Evolutionary conservation across 2,329 filamentous ascomycete species (phyloP).

Genomic region (Pestalotiopsis sp.): DNA sequence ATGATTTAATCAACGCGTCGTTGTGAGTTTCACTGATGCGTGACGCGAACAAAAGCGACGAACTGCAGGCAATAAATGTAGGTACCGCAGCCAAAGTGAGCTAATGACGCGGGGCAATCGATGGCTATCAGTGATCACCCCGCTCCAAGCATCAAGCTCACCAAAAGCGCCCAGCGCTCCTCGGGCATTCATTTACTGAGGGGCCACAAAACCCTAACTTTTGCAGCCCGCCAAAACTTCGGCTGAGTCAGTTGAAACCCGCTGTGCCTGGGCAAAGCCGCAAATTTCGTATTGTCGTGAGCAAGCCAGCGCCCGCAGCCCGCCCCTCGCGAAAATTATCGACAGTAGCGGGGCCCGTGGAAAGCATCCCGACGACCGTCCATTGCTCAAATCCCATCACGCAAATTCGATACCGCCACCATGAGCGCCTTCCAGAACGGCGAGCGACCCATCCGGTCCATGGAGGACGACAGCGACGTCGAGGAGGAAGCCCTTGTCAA

Average conservation of each 20-base stretch:
- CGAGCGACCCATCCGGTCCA: slow-evolving; percentile 59
- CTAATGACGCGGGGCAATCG: slow-evolving; percentile 1
- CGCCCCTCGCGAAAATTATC: slow-evolving; percentile 14
- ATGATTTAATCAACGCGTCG: too few species aligned
- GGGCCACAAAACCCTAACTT: slow-evolving; percentile 16
- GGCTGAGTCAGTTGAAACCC: not conserved
- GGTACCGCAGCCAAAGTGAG: not conserved
- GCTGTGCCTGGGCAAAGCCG: not conserved
- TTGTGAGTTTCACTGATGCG: too few species aligned
- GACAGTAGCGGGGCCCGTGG: slow-evolving; percentile 8
- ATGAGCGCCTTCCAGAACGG: slow-evolving; percentile 69
- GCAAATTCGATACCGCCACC: slow-evolving; percentile 26
- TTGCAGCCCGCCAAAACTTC: slow-evolving; percentile 14
- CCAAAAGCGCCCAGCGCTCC: not conserved
- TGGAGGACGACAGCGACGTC: slow-evolving; percentile 85
- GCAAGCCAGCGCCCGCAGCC: not conserved
- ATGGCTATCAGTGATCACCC: not conserved
- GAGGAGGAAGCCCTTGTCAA: slow-evolving; percentile 95
- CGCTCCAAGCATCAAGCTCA: slow-evolving; percentile 3
- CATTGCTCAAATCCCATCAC: not conserved
- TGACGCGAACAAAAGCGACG: too few species aligned
- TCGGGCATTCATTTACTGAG: slow-evolving; percentile 4
- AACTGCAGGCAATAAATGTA: too few species aligned
- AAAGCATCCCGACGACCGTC: not conserved
- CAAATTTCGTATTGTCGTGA: slow-evolving; percentile 10